A percentile compares a stretch with the other conserved stretches of the same genome.
These are phyloP conservation scores for Iris pallida DNA, from an alignment of 116 monocot genomes.

Conservation along the genomic window DNA sequence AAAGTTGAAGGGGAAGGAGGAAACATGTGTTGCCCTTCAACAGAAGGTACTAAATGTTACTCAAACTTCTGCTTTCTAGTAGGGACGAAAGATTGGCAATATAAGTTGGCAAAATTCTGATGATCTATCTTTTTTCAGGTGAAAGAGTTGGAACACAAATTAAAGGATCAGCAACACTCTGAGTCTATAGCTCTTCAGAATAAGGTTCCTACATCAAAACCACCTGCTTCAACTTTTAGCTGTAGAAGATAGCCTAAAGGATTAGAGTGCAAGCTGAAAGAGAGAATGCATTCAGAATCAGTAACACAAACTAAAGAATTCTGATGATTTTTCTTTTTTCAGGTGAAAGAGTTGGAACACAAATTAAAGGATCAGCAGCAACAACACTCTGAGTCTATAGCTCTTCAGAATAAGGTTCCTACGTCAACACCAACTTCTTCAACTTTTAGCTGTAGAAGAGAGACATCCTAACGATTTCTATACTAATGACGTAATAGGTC, in stretches of 20 bases:
- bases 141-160: constrained; percentile 40
- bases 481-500: constrained; percentile 19
- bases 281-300: too few species aligned
- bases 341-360: constrained; percentile 60
- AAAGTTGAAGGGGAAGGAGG: constrained; percentile 59
- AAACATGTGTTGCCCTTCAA: constrained; percentile 39
- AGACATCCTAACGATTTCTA: neutral
- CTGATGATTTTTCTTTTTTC: neutral
- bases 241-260: too few species aligned
- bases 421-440: neutral
- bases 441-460: neutral
- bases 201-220: constrained; percentile 20
- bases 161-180: constrained; percentile 49
- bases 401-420: constrained; percentile 50
- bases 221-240: neutral
- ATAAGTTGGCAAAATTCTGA: neutral
- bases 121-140: neutral
- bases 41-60: constrained; percentile 32
- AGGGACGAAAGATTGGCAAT: neutral
- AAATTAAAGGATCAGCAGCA: constrained; percentile 52
- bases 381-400: constrained; percentile 28
- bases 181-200: constrained; percentile 39
- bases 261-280: too few species aligned
- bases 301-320: too few species aligned
- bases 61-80: neutral